phyloP scores from a whole-genome alignment of 176 grass and related monocot genomes.

The Triticum aestivum region IWGSC_CS_RefSeq_v2.1 NC_057814.1:569765393-569765892 shows the following conservation, averaged over 20 bases:
- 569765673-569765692: background rate
- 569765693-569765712: constrained; percentile 22
- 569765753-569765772: constrained; percentile 85
- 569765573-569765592: background rate
- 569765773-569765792: constrained; percentile 61
- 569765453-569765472: constrained; percentile 55
- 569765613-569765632: background rate
- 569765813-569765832: constrained; percentile 66
- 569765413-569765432: constrained; percentile 81
- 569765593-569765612: constrained; percentile 12
- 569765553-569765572: background rate
- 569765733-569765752: constrained; percentile 54
- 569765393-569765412: constrained; percentile 71
- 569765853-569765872: constrained; percentile 76
- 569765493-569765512: constrained; percentile 17
- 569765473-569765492: constrained; percentile 25
- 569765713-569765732: constrained; percentile 20
- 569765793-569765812: constrained; percentile 85
- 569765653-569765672: constrained; percentile 7
- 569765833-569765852: constrained; percentile 54
- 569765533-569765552: constrained; percentile 23
- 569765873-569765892: constrained; percentile 73
- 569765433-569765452: constrained; percentile 93
- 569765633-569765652: background rate
- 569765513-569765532: background rate